Evolutionary conservation across 768 basidiomycete species (phyloP).

Genomic region (Symmetrospora coprosmae): DNA sequence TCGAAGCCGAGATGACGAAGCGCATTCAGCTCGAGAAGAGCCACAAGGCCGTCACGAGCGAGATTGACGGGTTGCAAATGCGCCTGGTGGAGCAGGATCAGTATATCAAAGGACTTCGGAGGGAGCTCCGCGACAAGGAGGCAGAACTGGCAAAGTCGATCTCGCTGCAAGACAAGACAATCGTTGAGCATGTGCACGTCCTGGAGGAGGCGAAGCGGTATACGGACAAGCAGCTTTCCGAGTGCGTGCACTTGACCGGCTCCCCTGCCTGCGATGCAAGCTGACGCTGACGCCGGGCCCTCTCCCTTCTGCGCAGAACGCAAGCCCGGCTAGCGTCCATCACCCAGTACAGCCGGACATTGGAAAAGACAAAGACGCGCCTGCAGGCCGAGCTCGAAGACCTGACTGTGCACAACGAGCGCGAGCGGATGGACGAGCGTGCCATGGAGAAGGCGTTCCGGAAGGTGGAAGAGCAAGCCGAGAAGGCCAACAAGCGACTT

Average conservation of each 20-base stretch:
- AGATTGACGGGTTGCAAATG: slow-evolving; percentile 55
- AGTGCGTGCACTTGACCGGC: slow-evolving; percentile 37
- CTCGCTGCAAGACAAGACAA: slow-evolving; percentile 71
- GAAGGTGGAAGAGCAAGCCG: slow-evolving; percentile 38
- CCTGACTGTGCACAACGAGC: slow-evolving; percentile 46
- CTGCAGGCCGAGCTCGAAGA: slow-evolving; percentile 72
- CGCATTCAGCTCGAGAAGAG: slow-evolving; percentile 61
- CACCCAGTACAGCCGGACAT: slow-evolving; percentile 60
- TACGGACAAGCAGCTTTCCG: slow-evolving; percentile 75
- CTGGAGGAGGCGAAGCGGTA: slow-evolving; percentile 88
- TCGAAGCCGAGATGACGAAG: slow-evolving; percentile 59
- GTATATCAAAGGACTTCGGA: slow-evolving; percentile 65
- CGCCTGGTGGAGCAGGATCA: slow-evolving; percentile 57
- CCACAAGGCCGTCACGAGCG: slow-evolving; percentile 42
- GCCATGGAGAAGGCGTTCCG: slow-evolving; percentile 28
- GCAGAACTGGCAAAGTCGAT: slow-evolving; percentile 58
- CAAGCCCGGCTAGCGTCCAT: slow-evolving; percentile 63
- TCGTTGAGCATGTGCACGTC: slow-evolving; percentile 93
- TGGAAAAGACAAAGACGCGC: slow-evolving; percentile 64
- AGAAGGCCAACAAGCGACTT: slow-evolving; percentile 28
- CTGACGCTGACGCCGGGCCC: neutral
- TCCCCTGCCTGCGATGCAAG: neutral
- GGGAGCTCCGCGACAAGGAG: slow-evolving; percentile 69
- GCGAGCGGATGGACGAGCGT: slow-evolving; percentile 7
- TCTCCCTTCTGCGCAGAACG: slow-evolving; percentile 38